Percentiles rank a stretch among this genome's conserved stretches.
Conservation (phyloP, 768 basidiomycete species). For the Termitomyces sp. region DNA sequence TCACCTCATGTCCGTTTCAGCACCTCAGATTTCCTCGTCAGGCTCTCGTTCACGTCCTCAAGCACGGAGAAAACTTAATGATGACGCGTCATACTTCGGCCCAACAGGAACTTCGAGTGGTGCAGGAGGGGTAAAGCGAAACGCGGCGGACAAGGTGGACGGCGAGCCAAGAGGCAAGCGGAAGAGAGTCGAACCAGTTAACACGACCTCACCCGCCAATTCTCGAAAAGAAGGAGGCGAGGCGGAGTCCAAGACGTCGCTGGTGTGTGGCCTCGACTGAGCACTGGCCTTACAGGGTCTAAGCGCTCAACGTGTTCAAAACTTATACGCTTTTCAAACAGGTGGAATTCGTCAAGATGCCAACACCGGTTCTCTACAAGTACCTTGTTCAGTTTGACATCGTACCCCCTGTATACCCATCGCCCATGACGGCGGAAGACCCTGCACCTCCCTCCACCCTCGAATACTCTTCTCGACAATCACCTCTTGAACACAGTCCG, state of each 20-base stretch:
- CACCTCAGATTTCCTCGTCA: conserved; percentile 25
- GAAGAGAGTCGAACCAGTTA: conserved; percentile 53
- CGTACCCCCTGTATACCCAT: conserved; percentile 64
- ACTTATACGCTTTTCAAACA: conserved; percentile 21
- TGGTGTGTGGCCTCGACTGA: conserved; percentile 29
- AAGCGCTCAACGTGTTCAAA: background rate
- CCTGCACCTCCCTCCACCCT: conserved; percentile 67
- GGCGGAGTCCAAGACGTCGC: conserved; percentile 33
- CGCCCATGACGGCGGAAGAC: conserved; percentile 58
- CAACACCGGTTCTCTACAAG: conserved; percentile 58
- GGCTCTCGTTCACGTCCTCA: conserved; percentile 60
- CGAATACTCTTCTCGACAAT: conserved; percentile 39
- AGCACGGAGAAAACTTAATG: conserved; percentile 56
- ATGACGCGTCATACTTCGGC: conserved; percentile 69
- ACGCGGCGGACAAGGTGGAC: conserved; percentile 61
- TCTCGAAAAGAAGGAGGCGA: conserved; percentile 30
- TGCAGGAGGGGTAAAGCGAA: conserved; percentile 49
- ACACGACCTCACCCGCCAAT: conserved; percentile 15
- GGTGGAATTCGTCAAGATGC: conserved; percentile 74
- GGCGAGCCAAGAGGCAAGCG: conserved; percentile 74
- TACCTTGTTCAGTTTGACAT: conserved; percentile 74
- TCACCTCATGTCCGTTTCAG: conserved; percentile 29
- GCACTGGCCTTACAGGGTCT: background rate
- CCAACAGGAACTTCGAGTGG: conserved; percentile 37
- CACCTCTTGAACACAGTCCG: conserved; percentile 49